phyloP scores from a whole-genome alignment of 352 stramenopile genomes.

The Pythium phragmitis region DNA sequence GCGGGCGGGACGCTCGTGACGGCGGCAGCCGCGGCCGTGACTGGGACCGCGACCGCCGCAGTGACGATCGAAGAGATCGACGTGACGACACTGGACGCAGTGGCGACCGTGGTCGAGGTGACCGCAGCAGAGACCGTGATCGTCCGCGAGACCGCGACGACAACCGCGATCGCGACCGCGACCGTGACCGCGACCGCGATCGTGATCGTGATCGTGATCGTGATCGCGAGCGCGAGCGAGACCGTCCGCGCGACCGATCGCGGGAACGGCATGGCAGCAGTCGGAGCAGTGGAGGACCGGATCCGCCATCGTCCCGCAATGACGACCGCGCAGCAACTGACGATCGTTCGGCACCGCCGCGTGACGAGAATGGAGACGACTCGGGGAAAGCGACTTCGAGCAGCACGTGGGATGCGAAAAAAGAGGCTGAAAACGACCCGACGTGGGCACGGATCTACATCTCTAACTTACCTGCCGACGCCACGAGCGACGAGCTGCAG shows the following conservation, averaged over 20 bases:
- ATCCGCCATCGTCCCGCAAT: slow-evolving; percentile 8
- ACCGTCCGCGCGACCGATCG: slow-evolving; percentile 31
- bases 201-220: slow-evolving; percentile 9
- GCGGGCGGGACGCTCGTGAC: slow-evolving; percentile 39
- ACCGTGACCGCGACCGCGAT: slow-evolving; percentile 13
- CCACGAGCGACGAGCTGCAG: slow-evolving; percentile 78
- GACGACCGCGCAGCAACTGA: slow-evolving; percentile 25
- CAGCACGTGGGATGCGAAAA: slow-evolving; percentile 61
- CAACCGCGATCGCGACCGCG: slow-evolving; percentile 19
- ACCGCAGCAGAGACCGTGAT: neutral
- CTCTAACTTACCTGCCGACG: slow-evolving; percentile 73
- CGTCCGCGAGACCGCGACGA: slow-evolving; percentile 13
- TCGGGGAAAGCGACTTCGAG: slow-evolving; percentile 21
- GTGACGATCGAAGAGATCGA: no score
- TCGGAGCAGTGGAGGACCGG: neutral
- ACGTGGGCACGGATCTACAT: slow-evolving; percentile 88
- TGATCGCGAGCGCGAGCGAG: slow-evolving; percentile 18
- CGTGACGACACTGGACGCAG: no score
- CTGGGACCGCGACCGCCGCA: slow-evolving; percentile 9
- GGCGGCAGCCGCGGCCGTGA: slow-evolving; percentile 20
- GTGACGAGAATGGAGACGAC: slow-evolving; percentile 9
- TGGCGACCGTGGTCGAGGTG: no score
- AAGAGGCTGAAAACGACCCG: slow-evolving; percentile 78
- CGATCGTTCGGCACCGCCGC: slow-evolving; percentile 10
- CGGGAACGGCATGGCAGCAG: slow-evolving; percentile 29